Percentiles rank a stretch among this genome's conserved stretches.
Evolutionary conservation across 768 basidiomycete genomes (phyloP).

Genomic region (Phlebiopsis gigantea): DNA sequence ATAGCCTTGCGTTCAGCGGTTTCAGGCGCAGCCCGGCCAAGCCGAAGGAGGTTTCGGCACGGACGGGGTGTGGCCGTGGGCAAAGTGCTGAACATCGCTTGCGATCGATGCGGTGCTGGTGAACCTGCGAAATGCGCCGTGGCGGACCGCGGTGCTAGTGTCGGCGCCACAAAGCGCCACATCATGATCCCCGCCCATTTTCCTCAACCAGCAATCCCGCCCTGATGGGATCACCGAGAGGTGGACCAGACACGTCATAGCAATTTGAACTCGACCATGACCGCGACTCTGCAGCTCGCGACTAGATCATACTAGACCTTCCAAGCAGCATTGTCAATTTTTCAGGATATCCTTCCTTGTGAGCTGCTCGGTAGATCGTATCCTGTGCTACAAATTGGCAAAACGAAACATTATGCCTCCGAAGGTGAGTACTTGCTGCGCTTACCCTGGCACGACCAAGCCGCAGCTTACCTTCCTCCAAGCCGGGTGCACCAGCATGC

Average conservation of each 20-base stretch:
- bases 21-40: not conserved
- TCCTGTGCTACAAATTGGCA: not conserved
- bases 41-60: not conserved
- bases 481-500: constrained; percentile 4
- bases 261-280: not conserved
- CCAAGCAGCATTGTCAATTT: not conserved
- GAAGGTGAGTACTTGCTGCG: not conserved
- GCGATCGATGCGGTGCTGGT: not conserved
- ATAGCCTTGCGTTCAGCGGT: not conserved
- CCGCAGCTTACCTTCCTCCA: not conserved
- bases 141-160: not conserved
- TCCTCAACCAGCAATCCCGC: not conserved
- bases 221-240: not conserved
- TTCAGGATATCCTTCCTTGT: not conserved
- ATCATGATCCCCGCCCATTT: not conserved
- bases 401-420: not conserved
- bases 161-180: not conserved
- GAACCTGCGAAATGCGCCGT: not conserved
- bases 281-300: not conserved
- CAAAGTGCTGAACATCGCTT: not conserved
- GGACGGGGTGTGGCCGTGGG: not conserved
- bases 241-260: not conserved
- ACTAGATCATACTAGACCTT: not conserved
- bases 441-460: not conserved
- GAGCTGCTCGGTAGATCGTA: not conserved